Evolutionary conservation across 352 stramenopile species (phyloP).

Genomic region (Phytophthora crassamura): DNA sequence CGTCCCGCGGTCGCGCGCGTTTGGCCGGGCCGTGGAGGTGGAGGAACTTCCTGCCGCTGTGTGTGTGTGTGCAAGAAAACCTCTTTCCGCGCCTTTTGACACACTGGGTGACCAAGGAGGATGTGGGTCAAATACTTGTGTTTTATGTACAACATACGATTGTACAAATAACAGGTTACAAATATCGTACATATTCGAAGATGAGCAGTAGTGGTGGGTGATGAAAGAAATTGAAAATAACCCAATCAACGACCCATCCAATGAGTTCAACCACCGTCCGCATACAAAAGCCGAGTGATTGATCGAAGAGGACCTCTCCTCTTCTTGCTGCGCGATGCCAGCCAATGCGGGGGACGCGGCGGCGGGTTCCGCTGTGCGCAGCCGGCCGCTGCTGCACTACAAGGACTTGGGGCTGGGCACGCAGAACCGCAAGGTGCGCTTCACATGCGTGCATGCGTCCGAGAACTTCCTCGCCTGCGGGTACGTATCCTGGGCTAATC

Average conservation of each 20-base stretch:
- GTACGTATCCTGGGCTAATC: slow-evolving; percentile 39
- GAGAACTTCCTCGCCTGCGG: slow-evolving; percentile 88
- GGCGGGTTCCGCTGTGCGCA: slow-evolving; percentile 31
- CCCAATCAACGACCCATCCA: not conserved
- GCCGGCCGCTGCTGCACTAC: slow-evolving; percentile 73
- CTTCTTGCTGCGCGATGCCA: slow-evolving; percentile 22
- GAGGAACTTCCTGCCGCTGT: no score
- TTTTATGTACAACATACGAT: no score
- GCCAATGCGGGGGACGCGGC: slow-evolving; percentile 23
- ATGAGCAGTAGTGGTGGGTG: no score
- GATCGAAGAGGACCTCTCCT: not conserved
- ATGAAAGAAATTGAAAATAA: no score
- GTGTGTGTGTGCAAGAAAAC: no score
- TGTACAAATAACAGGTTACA: no score
- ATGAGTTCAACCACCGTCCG: slow-evolving; percentile 7
- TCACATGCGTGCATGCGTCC: slow-evolving; percentile 86
- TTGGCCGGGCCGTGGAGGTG: no score
- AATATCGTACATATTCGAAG: no score
- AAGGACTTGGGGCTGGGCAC: slow-evolving; percentile 65
- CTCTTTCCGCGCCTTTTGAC: no score
- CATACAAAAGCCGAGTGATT: slow-evolving; percentile 19
- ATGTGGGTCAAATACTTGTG: no score
- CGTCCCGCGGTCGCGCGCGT: no score
- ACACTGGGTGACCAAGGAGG: no score
- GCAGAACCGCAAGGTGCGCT: slow-evolving; percentile 71